Evolutionary conservation across 805 yeast genomes (phyloP).

Genomic region (Diddensiella transvaalensis): DNA sequence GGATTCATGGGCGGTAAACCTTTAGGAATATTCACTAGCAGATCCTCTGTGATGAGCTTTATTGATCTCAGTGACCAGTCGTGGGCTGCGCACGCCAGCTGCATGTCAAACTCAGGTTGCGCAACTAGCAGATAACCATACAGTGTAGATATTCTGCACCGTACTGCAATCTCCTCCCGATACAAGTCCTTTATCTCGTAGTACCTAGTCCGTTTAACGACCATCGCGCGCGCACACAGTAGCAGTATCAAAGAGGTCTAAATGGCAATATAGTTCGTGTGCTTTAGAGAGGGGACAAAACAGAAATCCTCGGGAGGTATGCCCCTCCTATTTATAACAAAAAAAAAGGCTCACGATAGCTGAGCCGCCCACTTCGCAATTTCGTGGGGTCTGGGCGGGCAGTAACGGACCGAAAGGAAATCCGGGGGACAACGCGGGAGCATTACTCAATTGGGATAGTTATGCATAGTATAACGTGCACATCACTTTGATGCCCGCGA

Average conservation of each 20-base stretch:
- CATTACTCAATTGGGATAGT: neutral
- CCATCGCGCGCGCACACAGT: too few relatives aligned
- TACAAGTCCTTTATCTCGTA: conserved; percentile 14
- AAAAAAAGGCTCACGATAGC: neutral
- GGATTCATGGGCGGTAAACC: conserved; percentile 24
- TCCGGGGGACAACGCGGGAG: neutral
- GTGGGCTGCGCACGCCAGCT: conserved; percentile 33
- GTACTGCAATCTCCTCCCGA: conserved; percentile 30
- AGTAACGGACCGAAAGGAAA: neutral
- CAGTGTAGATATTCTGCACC: conserved; percentile 30
- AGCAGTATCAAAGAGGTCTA: too few relatives aligned
- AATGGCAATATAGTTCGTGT: too few relatives aligned
- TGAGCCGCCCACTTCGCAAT: too few relatives aligned
- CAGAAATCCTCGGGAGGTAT: too few relatives aligned
- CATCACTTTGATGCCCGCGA: neutral
- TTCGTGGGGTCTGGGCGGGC: neutral
- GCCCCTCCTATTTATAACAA: neutral
- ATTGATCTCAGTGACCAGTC: conserved; percentile 34
- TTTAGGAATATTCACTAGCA: conserved; percentile 27
- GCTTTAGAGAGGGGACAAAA: too few relatives aligned
- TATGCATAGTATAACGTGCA: neutral
- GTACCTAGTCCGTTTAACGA: neutral
- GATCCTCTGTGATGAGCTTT: conserved; percentile 31
- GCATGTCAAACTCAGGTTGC: conserved; percentile 25
- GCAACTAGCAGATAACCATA: conserved; percentile 30